Conservation (phyloP, 192 early-diverging fungal species). For the Globomyces pollinis-pini region DNA sequence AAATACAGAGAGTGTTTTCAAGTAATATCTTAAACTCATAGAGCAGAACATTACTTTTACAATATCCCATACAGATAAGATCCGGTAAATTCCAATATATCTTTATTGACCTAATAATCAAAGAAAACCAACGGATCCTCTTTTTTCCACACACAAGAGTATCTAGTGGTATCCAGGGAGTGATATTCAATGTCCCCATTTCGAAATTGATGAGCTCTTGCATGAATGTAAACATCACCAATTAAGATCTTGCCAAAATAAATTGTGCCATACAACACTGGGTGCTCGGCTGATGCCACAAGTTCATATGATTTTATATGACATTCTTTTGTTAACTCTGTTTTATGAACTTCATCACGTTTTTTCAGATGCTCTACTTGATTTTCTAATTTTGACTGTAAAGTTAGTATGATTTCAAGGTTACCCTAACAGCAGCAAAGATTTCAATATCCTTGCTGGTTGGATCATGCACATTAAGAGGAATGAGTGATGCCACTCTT, state of each 20-base stretch:
- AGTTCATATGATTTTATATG: neutral
- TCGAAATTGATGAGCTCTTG: neutral
- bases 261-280: neutral
- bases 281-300: neutral
- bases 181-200: conserved; percentile 1
- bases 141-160: neutral
- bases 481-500: neutral
- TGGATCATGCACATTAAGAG: neutral
- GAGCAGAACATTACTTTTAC: no score
- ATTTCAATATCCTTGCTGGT: neutral
- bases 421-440: neutral
- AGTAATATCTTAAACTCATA: no score
- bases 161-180: conserved; percentile 1
- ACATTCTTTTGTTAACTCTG: neutral
- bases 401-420: neutral
- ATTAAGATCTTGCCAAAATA: neutral
- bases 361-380: neutral
- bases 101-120: no score
- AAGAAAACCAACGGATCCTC: conserved; percentile 4
- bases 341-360: neutral
- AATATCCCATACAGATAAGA: no score
- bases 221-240: neutral
- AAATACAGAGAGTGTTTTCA: no score
- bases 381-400: neutral
- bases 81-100: no score